phyloP scores from a whole-genome alignment of 352 stramenopile genomes.

The Phytophthora podocarpi region DNA sequence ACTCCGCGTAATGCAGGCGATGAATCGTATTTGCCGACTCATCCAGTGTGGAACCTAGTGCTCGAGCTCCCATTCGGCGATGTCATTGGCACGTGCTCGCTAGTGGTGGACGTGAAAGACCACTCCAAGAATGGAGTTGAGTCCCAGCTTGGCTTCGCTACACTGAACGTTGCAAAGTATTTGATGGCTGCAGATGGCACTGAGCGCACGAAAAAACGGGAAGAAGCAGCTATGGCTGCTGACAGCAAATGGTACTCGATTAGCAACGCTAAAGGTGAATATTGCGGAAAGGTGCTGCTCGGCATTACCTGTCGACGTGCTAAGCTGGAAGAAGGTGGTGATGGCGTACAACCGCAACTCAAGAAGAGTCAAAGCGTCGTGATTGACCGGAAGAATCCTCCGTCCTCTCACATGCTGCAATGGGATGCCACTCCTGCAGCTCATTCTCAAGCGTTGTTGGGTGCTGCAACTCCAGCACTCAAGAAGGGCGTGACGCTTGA shows the following conservation, averaged over 20 bases:
- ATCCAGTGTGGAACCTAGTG: slow-evolving; percentile 85
- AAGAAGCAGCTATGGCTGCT: slow-evolving; percentile 74
- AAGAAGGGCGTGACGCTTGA: slow-evolving; percentile 43
- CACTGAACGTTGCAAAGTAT: slow-evolving; percentile 84
- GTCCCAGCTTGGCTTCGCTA: slow-evolving; percentile 64
- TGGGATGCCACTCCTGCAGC: slow-evolving; percentile 55
- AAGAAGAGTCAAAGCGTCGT: slow-evolving; percentile 83
- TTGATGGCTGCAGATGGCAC: slow-evolving; percentile 67
- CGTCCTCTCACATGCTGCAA: slow-evolving; percentile 77
- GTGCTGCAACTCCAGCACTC: slow-evolving; percentile 43
- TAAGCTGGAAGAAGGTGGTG: slow-evolving; percentile 29
- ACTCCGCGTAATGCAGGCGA: slow-evolving; percentile 59
- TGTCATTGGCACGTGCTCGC: slow-evolving; percentile 74
- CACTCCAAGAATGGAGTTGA: slow-evolving; percentile 46
- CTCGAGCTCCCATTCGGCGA: slow-evolving; percentile 77
- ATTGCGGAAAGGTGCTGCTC: slow-evolving; percentile 85
- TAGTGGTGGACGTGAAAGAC: slow-evolving; percentile 82
- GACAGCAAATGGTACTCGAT: slow-evolving; percentile 87
- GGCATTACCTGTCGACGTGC: slow-evolving; percentile 71
- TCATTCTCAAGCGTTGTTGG: slow-evolving; percentile 36
- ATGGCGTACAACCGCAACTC: slow-evolving; percentile 55
- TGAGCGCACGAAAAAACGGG: slow-evolving; percentile 46
- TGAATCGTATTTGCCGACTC: slow-evolving; percentile 64
- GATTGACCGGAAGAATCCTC: slow-evolving; percentile 73
- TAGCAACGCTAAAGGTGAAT: slow-evolving; percentile 85